Base-by-base conservation (phyloP, 148 eudicot species). In the Fagopyrum tataricum region DNA sequence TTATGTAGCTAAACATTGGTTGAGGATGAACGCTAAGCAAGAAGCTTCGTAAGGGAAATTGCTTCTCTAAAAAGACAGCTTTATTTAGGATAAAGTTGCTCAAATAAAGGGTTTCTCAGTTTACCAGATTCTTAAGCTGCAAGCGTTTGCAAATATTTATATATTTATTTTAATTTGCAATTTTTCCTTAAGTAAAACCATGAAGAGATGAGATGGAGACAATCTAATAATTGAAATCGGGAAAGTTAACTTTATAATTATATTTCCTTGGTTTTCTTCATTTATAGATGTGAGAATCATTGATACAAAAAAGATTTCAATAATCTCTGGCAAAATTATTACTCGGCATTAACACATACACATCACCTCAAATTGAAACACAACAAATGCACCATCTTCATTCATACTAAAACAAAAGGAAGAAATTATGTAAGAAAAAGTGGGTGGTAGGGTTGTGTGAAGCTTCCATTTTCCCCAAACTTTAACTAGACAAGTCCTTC, bases 121-220 rank as follows among this genome's bases (percentile, higher is more conserved):
- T 61, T 61, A 61, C 67, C 67, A 24, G 67, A 61, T 61, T 61
- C 67, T 61, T 61, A 61, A 61, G 6, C 67, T 61, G 24, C 67
- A 61, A 61, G 67, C 67, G 39, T 23, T 24, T 9, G 14, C 24
- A 23, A 10, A 21, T 14, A 58, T 10, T 58, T 24, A 10, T 24
- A 10, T 5, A 26, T 26, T 61, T 24, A 12, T 61, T 15, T 13
- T 52, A 46, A 46, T 13, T 46, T 46, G 47, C 7, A 15, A 6
- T 15, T 5, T 52, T 56, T 23, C 6, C 17, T 24, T 24, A 4
- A 7, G 5, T 55, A 26, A 55, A 18, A 55, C 26, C 21, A 18
- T 6, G 7, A 6, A 6, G 4, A 2, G 17, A 49, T 15, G 55
- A n/a, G n/a, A 49, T 49, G 55, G 37, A 46, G 49, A 55, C 24